Base-by-base conservation (phyloP, 2,329 filamentous ascomycete genomes). In the Ophiocordyceps camponoti-saundersi region DNA sequence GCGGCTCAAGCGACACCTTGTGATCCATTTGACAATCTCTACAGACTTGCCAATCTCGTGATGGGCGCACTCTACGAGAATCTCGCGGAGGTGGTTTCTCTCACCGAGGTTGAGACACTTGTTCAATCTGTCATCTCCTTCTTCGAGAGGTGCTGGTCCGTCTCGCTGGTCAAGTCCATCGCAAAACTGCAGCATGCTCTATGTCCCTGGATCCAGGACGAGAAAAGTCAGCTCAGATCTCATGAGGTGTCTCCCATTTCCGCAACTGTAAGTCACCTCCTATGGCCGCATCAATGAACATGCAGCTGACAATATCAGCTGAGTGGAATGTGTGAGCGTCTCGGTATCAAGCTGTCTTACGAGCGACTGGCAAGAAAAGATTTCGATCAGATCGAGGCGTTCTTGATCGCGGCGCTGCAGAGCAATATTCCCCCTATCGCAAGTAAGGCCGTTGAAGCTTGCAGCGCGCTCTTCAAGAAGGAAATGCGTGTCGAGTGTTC, bases 381-480 rank as follows among this genome's bases (percentile, higher is more conserved):
- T 6, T 66, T 80, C 12, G 65, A 64, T 10, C 59, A 66, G 1
- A 60, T 87, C 3, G 75, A 81, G 52, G 59, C 63, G 3, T 57
- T 81, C 5, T 57, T 81, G 16, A 71, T 68, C 41, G 69, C 72
- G 12, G 74, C 70, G 1, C 81, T 73, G 61, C 72, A 61, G 52
- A 80, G 66, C 65, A 80, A 66, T 60, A 82, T 71, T 56, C 64
- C 57, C 48, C 65, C 59, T 49, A 73, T 67, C 54, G 84, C 65
- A 51, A 78, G 62, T 59, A 68, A 57, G 56, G 64, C 70, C 18
- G 62, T 67, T 36, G 63, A 65, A 22, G 54, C 69, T 50, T 95
- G 87, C 87, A 89, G 88, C 53, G 59, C 63, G 0, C 73, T 80
- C 0, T 87, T 86, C 56, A 79, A 79, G 20, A 65, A 72, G 16